Conservation (phyloP, 2,329 filamentous ascomycete species). For the Rhynchosporium graminicola region DNA sequence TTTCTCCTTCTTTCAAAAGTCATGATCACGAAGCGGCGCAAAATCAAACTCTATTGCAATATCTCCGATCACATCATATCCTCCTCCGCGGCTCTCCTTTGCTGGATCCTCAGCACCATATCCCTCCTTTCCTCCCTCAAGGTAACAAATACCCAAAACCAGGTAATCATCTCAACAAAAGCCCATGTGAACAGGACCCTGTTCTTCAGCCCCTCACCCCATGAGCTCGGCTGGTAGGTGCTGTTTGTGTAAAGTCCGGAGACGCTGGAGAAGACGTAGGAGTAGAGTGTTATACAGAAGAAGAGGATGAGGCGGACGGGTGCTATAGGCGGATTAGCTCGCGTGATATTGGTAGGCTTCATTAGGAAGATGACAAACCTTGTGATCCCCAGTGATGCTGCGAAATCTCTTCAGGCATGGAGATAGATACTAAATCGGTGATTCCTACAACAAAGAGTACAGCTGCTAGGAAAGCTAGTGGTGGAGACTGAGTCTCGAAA, state of each 20-base stretch:
- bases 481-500: slow-evolving; percentile 69
- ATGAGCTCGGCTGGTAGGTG: slow-evolving; percentile 47
- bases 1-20: not conserved
- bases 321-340: slow-evolving; percentile 42
- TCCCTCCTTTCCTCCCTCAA: slow-evolving; percentile 62
- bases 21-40: not conserved
- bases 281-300: slow-evolving; percentile 62
- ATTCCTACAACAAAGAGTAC: slow-evolving; percentile 63
- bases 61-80: slow-evolving; percentile 33
- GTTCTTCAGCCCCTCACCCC: slow-evolving; percentile 74
- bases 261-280: slow-evolving; percentile 59
- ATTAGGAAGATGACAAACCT: slow-evolving; percentile 52
- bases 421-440: slow-evolving; percentile 65
- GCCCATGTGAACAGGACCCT: slow-evolving; percentile 81
- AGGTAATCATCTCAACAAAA: slow-evolving; percentile 79
- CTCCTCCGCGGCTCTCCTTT: slow-evolving; percentile 42
- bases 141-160: slow-evolving; percentile 83
- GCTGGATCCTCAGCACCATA: slow-evolving; percentile 38
- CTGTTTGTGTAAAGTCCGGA: slow-evolving; percentile 50
- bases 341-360: too few species aligned
- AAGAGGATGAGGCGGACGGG: slow-evolving; percentile 67
- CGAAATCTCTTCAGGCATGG: slow-evolving; percentile 66
- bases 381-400: slow-evolving; percentile 65
- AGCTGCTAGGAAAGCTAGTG: slow-evolving; percentile 71
- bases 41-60: not conserved